Evolutionary conservation across 164 flowering plant species (phyloP), one percentile per base, ranked within the genome.

Genomic region (Malania oleifera): DNA sequence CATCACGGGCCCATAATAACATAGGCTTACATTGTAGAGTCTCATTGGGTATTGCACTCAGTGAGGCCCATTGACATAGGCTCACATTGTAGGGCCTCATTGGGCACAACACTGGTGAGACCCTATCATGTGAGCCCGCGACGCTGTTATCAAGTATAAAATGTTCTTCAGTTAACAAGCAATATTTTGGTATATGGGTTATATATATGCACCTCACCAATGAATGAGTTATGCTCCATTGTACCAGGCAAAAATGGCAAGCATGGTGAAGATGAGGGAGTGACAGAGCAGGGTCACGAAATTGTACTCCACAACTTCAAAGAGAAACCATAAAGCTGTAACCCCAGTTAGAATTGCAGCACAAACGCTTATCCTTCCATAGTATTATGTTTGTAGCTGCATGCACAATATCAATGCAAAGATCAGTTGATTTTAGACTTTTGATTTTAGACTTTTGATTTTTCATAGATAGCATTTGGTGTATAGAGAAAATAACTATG

Each of bases 271-370:
- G 54, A 91, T 87, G 64, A 74, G 63, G 52, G 76, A 13, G 66
- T 91, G 90, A 52, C 86, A 86, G n/a, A 85, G 20, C 15, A 88
- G 79, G n/a, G 91, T 75, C 6, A 91, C 77, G n/a, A 88, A 78
- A 46, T 70, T 77, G 81, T 88, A 88, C 57, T 86, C 87, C 3
- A 69, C 77, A 20, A 88, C 82, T 71, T 84, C 91, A 20, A 91
- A 84, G 6, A 88, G 82, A 57, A 81, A 70, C 98, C 98, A 91
- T 29, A 84, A 41, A 8, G 61, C 46, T 1, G 82, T 74, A 10
- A 69, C 44, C 27, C 77, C 91, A 5, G 67, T 38, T 37, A 85
- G 63, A 26, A 81, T 58, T 18, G 77, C 76, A 0, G 75, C 84
- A 1, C 90, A 82, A 11, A 77, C 50, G 5, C 56, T 77, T 59